Evolutionary conservation across 2,329 filamentous ascomycete genomes (phyloP).

Genomic region (Septoria linicola): DNA sequence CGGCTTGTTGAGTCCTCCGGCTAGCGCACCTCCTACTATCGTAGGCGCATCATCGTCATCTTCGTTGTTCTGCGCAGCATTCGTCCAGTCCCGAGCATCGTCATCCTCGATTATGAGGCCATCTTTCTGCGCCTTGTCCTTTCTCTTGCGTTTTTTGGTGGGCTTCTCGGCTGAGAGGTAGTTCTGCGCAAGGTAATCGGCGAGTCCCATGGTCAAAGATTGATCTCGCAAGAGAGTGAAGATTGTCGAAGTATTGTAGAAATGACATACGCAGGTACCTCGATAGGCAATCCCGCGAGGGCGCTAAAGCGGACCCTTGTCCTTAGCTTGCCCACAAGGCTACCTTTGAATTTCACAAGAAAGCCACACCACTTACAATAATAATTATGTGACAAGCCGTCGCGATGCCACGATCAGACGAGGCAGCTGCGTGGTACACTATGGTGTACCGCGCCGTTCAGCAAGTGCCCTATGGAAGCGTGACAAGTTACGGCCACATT

Average conservation of each 20-base stretch:
- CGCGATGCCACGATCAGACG: constrained; percentile 68
- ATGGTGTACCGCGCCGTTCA: constrained; percentile 81
- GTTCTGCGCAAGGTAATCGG: constrained; percentile 84
- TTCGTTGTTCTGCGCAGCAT: constrained; percentile 46
- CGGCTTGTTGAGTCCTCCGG: constrained; percentile 50
- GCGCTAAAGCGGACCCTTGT: too few species aligned
- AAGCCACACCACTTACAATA: constrained; percentile 4
- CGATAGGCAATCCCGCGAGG: too few species aligned
- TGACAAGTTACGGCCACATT: constrained; percentile 86
- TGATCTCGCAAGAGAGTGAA: background rate
- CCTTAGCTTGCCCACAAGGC: constrained; percentile 9
- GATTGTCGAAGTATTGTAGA: background rate
- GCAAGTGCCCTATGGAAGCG: constrained; percentile 77
- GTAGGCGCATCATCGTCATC: constrained; percentile 57
- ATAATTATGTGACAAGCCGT: constrained; percentile 18
- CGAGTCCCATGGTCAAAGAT: constrained; percentile 58
- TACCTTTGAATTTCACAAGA: background rate
- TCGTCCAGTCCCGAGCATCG: constrained; percentile 55
- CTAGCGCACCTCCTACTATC: constrained; percentile 48
- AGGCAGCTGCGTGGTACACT: constrained; percentile 70
- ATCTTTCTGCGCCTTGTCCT: constrained; percentile 41
- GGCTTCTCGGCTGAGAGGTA: constrained; percentile 73
- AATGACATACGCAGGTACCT: too few species aligned
- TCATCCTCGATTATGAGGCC: constrained; percentile 54
- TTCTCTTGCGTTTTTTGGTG: constrained; percentile 55